phyloP scores from a whole-genome alignment of 441 rosid genomes.

The Monsonia emarginata region DNA sequence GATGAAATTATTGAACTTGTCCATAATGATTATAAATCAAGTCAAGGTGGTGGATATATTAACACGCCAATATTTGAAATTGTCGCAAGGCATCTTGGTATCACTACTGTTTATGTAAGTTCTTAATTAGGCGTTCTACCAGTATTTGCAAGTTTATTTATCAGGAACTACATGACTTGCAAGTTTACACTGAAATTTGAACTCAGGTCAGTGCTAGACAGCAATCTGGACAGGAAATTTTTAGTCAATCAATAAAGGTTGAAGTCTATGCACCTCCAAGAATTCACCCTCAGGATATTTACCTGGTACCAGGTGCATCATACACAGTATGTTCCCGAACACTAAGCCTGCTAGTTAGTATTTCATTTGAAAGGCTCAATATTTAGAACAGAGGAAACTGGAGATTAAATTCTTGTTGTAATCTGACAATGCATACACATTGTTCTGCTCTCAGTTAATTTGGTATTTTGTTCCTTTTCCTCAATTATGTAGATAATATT shows the following conservation, averaged over 20 bases:
- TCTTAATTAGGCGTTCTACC: slow-evolving; percentile 17
- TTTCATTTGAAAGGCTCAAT: neutral
- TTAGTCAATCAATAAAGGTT: slow-evolving; percentile 65
- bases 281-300: slow-evolving; percentile 64
- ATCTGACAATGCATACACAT: neutral
- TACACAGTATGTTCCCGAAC: slow-evolving; percentile 49
- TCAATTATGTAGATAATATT: slow-evolving; percentile 8
- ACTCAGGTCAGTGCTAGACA: slow-evolving; percentile 72
- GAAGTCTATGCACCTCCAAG: slow-evolving; percentile 78
- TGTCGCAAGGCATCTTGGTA: slow-evolving; percentile 60
- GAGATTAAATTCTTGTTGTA: slow-evolving; percentile 3
- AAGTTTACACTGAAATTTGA: slow-evolving; percentile 21
- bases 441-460: slow-evolving; percentile 1
- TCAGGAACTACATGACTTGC: slow-evolving; percentile 14
- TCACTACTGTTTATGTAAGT: slow-evolving; percentile 74
- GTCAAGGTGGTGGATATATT: slow-evolving; percentile 35
- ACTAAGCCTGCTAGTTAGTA: slow-evolving; percentile 7
- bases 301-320: slow-evolving; percentile 84
- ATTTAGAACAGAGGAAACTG: neutral
- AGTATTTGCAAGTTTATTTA: slow-evolving; percentile 11
- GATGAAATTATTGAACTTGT: slow-evolving; percentile 58
- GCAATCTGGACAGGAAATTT: slow-evolving; percentile 63
- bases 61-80: slow-evolving; percentile 42
- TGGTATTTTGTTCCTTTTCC: slow-evolving; percentile 9
- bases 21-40: slow-evolving; percentile 29